phyloP scores from a whole-genome alignment of 2,329 filamentous ascomycete genomes.

The Beauveria varroae region DNA sequence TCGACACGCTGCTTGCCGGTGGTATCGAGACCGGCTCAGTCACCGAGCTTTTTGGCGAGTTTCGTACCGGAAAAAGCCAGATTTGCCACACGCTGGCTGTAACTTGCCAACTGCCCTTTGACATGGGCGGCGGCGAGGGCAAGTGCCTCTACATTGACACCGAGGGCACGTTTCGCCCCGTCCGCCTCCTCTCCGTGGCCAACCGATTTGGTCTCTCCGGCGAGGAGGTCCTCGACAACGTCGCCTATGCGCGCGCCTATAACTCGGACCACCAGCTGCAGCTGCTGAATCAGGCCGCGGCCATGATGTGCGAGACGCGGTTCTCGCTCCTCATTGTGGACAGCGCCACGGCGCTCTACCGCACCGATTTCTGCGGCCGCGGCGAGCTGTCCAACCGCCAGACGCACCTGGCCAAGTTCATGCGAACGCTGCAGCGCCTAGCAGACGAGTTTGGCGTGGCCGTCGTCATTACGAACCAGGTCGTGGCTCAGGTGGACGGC shows the following conservation, averaged over 20 bases:
- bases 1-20: conserved; percentile 89
- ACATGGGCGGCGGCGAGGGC: conserved; percentile 97
- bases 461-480: conserved; percentile 97
- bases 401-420: conserved; percentile 80
- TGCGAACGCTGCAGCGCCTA: conserved; percentile 73
- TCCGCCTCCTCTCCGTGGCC: conserved; percentile 82
- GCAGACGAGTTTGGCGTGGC: conserved; percentile 88
- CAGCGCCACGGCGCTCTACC: conserved; percentile 89
- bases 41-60: conserved; percentile 96
- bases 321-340: conserved; percentile 96
- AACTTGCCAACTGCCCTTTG: conserved; percentile 93
- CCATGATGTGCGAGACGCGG: conserved; percentile 99
- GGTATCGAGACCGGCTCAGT: conserved; percentile 96
- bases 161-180: conserved; percentile 92
- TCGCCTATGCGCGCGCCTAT: conserved; percentile 95
- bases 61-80: conserved; percentile 95
- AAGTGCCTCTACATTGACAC: conserved; percentile 99
- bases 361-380: conserved; percentile 94
- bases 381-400: conserved; percentile 94
- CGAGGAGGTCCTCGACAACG: conserved; percentile 96
- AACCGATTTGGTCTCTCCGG: conserved; percentile 91
- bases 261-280: conserved; percentile 98
- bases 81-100: conserved; percentile 98
- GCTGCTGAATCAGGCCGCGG: conserved; percentile 85
- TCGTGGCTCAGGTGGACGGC: conserved; percentile 95